Percentiles rank a stretch among this genome's conserved stretches.
Evolutionary conservation across 2,329 filamentous ascomycete genomes (phyloP).

Genomic region (Cercospora nicotianae): DNA sequence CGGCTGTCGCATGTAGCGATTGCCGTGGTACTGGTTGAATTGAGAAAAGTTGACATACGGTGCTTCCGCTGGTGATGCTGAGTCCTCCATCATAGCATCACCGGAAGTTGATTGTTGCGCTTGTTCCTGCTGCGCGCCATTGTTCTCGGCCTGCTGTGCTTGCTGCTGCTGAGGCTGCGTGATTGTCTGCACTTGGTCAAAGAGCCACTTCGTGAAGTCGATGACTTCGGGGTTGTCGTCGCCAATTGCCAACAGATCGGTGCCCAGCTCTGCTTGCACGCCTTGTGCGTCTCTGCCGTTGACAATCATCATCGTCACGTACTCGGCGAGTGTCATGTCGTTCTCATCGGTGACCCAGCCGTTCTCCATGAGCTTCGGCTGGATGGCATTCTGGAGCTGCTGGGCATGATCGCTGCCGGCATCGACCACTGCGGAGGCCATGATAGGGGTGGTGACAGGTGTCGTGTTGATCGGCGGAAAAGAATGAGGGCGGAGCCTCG

Average conservation of each 20-base stretch:
- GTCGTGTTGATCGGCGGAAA: slow-evolving; percentile 6
- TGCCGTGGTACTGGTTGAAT: slow-evolving; percentile 1
- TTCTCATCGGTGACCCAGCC: slow-evolving; percentile 84
- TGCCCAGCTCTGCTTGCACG: slow-evolving; percentile 82
- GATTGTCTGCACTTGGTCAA: slow-evolving; percentile 74
- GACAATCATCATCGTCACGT: slow-evolving; percentile 94
- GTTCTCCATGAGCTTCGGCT: slow-evolving; percentile 87
- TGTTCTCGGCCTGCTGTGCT: slow-evolving; percentile 17
- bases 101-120: slow-evolving; percentile 15
- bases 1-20: not conserved
- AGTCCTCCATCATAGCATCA: slow-evolving; percentile 73
- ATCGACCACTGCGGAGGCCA: slow-evolving; percentile 63
- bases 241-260: slow-evolving; percentile 78
- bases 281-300: slow-evolving; percentile 92
- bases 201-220: slow-evolving; percentile 91
- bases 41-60: slow-evolving; percentile 42
- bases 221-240: slow-evolving; percentile 79
- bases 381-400: slow-evolving; percentile 77
- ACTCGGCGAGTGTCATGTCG: slow-evolving; percentile 85
- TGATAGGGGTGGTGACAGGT: slow-evolving; percentile 42
- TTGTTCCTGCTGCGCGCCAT: not conserved
- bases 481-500: slow-evolving; percentile 12
- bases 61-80: slow-evolving; percentile 41
- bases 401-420: slow-evolving; percentile 81
- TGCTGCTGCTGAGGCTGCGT: slow-evolving; percentile 46